These are phyloP conservation scores for Micractinium conductrix DNA, from an alignment of 139 green algal genomes.

Conservation along the genomic window DNA sequence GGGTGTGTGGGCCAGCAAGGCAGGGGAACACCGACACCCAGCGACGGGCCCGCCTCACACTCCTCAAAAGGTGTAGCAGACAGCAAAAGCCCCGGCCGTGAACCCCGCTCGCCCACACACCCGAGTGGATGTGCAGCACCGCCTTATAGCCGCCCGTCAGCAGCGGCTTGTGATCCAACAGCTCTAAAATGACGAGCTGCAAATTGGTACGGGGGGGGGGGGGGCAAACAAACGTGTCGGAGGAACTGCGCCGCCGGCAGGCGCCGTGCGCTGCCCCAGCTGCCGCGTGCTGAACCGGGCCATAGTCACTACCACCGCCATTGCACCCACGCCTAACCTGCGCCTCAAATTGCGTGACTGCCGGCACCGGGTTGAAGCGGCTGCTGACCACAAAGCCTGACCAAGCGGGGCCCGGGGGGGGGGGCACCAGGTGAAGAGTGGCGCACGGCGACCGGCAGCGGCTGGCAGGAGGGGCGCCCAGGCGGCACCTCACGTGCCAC, in stretches of 20 bases:
- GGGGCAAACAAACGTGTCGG: no score
- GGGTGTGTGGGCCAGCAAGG: not conserved
- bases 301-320: no score
- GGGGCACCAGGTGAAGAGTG: not conserved
- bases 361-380: slow-evolving; percentile 70
- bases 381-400: slow-evolving; percentile 91
- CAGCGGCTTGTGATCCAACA: slow-evolving; percentile 97
- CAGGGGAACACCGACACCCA: not conserved
- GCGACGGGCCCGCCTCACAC: no score
- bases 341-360: slow-evolving; percentile 86
- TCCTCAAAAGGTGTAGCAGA: not conserved
- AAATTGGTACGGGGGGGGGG: no score
- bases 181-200: slow-evolving; percentile 71
- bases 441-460: no score
- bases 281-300: no score
- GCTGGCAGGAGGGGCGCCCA: no score
- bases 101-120: not conserved
- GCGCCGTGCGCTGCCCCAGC: no score
- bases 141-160: slow-evolving; percentile 94
- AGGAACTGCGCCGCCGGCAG: no score
- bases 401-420: no score
- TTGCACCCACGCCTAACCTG: slow-evolving; percentile 50
- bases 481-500: not conserved
- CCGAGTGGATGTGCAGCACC: slow-evolving; percentile 88
- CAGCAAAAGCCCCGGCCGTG: not conserved